Conservation (phyloP, 1,284 basidiomycete species). For the Pseudomicrostroma phylloplanum region DNA sequence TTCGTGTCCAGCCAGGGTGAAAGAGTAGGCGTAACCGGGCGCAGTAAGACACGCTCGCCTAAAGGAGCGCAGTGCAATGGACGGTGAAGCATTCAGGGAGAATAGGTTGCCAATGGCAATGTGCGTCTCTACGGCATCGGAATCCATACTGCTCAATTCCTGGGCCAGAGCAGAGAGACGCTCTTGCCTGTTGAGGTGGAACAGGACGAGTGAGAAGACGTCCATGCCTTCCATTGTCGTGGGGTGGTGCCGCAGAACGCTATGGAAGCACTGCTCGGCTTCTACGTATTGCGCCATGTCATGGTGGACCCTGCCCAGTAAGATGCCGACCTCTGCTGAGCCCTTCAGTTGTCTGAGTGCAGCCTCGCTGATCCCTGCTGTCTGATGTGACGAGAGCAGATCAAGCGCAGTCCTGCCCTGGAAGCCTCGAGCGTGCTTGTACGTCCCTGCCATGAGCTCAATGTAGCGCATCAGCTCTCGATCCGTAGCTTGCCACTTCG, state of each 20-base stretch:
- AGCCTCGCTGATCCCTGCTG: constrained; percentile 1
- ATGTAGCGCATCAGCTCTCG: neutral
- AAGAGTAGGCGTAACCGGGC: constrained; percentile 45
- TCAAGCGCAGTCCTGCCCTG: neutral
- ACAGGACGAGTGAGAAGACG: constrained; percentile 45
- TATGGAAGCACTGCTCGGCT: constrained; percentile 35
- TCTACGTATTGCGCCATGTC: constrained; percentile 38
- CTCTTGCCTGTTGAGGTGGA: constrained; percentile 48
- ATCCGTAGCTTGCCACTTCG: neutral
- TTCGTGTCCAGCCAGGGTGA: constrained; percentile 48
- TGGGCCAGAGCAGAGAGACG: constrained; percentile 41
- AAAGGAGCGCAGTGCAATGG: constrained; percentile 41
- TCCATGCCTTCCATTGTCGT: constrained; percentile 39
- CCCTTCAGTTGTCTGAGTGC: neutral
- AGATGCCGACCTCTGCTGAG: constrained; percentile 8
- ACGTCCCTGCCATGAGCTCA: neutral
- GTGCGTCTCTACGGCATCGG: constrained; percentile 29
- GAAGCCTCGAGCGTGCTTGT: constrained; percentile 1
- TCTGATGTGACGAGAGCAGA: neutral
- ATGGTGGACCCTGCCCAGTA: constrained; percentile 37
- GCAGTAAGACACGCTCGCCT: constrained; percentile 36
- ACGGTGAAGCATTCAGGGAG: constrained; percentile 43
- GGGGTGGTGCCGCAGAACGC: constrained; percentile 28
- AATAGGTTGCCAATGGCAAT: constrained; percentile 47
- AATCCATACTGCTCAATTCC: constrained; percentile 32